These are phyloP conservation scores for Gyrodon lividus DNA, from an alignment of 768 basidiomycete genomes.

Conservation along the genomic window DNA sequence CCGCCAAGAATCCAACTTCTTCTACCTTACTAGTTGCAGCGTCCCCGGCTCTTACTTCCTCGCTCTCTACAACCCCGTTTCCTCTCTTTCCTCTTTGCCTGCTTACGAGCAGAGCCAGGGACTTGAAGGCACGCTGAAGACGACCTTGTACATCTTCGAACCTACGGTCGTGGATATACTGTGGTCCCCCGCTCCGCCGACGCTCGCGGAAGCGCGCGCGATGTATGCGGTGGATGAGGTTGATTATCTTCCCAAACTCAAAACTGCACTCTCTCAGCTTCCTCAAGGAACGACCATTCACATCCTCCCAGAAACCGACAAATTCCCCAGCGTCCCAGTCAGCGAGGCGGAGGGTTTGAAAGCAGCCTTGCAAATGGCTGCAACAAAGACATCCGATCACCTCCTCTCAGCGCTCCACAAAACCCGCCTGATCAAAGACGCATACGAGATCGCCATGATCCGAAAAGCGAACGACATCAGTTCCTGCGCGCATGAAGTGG, in stretches of 20 bases:
- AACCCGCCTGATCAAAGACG: slow-evolving; percentile 77
- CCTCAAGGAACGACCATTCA: slow-evolving; percentile 61
- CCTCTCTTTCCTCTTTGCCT: not conserved
- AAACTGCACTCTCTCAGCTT: slow-evolving; percentile 44
- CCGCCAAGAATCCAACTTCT: slow-evolving; percentile 82
- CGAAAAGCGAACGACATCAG: slow-evolving; percentile 81
- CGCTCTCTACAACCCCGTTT: slow-evolving; percentile 49
- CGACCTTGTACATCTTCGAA: slow-evolving; percentile 78
- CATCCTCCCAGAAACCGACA: slow-evolving; percentile 46
- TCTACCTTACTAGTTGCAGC: slow-evolving; percentile 79
- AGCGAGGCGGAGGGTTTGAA: slow-evolving; percentile 9
- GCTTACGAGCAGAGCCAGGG: slow-evolving; percentile 33
- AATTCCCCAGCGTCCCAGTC: slow-evolving; percentile 18
- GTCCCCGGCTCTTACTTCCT: slow-evolving; percentile 72
- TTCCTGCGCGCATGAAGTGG: slow-evolving; percentile 83
- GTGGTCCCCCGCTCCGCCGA: slow-evolving; percentile 87
- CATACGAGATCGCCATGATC: slow-evolving; percentile 72
- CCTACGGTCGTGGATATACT: slow-evolving; percentile 71
- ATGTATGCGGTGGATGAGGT: slow-evolving; percentile 63
- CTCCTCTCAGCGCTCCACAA: slow-evolving; percentile 78
- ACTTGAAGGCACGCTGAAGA: slow-evolving; percentile 36
- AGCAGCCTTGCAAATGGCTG: not conserved
- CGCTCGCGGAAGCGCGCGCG: slow-evolving; percentile 52
- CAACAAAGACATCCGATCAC: slow-evolving; percentile 35
- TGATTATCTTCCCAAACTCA: slow-evolving; percentile 47